phyloP scores from a whole-genome alignment of 208 protist species.

The Wallacemonas sp. region DNA sequence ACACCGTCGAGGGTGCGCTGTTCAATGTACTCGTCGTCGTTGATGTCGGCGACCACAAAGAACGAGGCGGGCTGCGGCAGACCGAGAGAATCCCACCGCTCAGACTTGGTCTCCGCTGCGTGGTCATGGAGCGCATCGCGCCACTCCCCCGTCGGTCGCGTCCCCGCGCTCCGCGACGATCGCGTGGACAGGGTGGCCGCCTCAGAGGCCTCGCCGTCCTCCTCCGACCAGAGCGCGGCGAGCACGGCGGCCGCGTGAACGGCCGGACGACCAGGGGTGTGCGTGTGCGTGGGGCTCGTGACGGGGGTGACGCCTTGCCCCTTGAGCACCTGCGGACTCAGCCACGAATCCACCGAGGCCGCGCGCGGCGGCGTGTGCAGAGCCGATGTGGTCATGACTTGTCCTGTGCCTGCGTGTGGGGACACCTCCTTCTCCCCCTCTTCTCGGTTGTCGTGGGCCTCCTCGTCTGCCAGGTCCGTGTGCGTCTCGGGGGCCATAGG shows the following conservation, averaged over 20 bases:
- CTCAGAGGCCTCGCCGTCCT: not conserved
- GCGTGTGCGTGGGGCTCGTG: no score
- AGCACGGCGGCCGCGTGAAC: not conserved
- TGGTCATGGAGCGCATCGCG: no score
- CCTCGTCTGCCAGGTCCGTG: no score
- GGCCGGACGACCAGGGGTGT: no score
- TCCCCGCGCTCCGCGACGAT: no score
- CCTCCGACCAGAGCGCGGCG: not conserved
- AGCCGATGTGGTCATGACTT: no score
- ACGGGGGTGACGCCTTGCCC: no score
- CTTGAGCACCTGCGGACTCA: not conserved
- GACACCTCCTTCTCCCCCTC: no score
- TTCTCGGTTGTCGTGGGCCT: no score
- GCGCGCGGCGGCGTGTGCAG: not conserved
- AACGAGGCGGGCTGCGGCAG: slow-evolving; percentile 43
- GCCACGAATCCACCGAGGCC: not conserved
- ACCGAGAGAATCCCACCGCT: slow-evolving; percentile 32
- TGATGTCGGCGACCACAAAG: slow-evolving; percentile 77
- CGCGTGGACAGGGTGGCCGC: not conserved
- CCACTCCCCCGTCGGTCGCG: no score
- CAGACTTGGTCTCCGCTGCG: no score
- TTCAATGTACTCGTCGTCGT: slow-evolving; percentile 74
- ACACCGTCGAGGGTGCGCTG: slow-evolving; percentile 31
- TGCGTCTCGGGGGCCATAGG: not conserved
- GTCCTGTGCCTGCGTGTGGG: no score